Conservation (phyloP, 2,329 filamentous ascomycete genomes). For the Sporothrix dimorphospora region DNA sequence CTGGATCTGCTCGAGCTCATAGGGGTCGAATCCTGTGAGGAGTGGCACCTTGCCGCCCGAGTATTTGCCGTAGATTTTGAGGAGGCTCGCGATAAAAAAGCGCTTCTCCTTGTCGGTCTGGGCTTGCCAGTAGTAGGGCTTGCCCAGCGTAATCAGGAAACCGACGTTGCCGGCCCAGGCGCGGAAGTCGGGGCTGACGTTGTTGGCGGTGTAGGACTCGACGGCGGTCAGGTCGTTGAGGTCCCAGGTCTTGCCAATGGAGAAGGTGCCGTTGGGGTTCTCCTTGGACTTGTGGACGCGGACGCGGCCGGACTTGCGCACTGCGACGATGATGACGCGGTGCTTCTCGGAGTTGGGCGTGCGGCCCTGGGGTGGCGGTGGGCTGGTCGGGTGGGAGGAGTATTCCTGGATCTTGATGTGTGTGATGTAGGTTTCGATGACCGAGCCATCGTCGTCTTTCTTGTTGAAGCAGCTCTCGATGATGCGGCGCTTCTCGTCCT, state of each 20-base stretch:
- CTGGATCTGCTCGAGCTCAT: slow-evolving; percentile 75
- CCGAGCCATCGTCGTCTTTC: slow-evolving; percentile 82
- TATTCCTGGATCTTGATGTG: slow-evolving; percentile 92
- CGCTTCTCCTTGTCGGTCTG: slow-evolving; percentile 95
- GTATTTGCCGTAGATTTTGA: slow-evolving; percentile 97
- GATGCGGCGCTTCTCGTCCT: slow-evolving; percentile 94
- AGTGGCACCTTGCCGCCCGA: slow-evolving; percentile 82
- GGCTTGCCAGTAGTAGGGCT: slow-evolving; percentile 97
- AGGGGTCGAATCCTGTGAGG: slow-evolving; percentile 78
- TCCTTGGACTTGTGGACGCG: slow-evolving; percentile 97
- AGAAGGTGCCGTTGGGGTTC: slow-evolving; percentile 91
- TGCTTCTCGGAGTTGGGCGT: slow-evolving; percentile 77
- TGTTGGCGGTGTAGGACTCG: slow-evolving; percentile 74
- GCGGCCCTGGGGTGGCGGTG: slow-evolving; percentile 78
- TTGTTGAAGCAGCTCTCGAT: slow-evolving; percentile 94
- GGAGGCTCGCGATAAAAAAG: slow-evolving; percentile 93
- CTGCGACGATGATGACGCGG: slow-evolving; percentile 88
- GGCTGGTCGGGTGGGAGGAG: slow-evolving; percentile 76
- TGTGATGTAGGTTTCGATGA: slow-evolving; percentile 94
- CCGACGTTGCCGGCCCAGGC: slow-evolving; percentile 82
- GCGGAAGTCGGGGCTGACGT: slow-evolving; percentile 61
- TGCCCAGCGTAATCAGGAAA: slow-evolving; percentile 85
- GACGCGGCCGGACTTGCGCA: slow-evolving; percentile 88
- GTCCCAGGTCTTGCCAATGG: slow-evolving; percentile 98
- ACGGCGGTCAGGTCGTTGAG: slow-evolving; percentile 85